Evolutionary conservation across 345 rosid species (phyloP).

Genomic region (Syzygium aqueum): DNA sequence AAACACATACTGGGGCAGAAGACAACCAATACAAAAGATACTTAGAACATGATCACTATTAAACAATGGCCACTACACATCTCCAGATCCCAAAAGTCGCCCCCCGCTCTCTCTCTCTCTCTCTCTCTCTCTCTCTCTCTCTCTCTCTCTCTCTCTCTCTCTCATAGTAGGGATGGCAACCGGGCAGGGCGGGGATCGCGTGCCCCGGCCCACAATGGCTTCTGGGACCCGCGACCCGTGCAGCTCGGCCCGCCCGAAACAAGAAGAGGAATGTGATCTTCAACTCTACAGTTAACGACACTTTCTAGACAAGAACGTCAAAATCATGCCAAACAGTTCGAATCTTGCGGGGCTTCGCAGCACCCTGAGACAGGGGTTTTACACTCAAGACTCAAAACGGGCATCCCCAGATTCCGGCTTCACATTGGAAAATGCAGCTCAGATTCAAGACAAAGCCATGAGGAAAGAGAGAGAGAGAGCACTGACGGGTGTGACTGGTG

Average conservation of each 20-base stretch:
- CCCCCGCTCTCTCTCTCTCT: neutral
- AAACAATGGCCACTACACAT: neutral
- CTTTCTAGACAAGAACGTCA: neutral
- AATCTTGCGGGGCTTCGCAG: neutral
- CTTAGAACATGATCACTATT: neutral
- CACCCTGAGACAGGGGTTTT: neutral
- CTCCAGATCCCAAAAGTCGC: neutral
- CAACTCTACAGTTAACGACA: neutral
- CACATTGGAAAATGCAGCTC: neutral
- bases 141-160: neutral
- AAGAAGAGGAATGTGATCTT: neutral
- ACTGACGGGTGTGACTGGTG: neutral
- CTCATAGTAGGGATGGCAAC: neutral
- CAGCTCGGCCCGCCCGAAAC: neutral
- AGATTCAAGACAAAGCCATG: neutral
- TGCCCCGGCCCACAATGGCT: neutral
- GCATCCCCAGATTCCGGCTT: neutral
- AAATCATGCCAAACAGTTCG: neutral
- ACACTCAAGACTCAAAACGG: neutral
- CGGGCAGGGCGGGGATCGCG: neutral
- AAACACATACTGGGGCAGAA: neutral
- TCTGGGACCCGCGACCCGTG: neutral
- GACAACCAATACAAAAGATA: neutral
- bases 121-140: neutral
- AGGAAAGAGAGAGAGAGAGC: neutral